Evolutionary conservation across 192 early-diverging fungal species (phyloP).

Genomic region (Backusella morwellensis): DNA sequence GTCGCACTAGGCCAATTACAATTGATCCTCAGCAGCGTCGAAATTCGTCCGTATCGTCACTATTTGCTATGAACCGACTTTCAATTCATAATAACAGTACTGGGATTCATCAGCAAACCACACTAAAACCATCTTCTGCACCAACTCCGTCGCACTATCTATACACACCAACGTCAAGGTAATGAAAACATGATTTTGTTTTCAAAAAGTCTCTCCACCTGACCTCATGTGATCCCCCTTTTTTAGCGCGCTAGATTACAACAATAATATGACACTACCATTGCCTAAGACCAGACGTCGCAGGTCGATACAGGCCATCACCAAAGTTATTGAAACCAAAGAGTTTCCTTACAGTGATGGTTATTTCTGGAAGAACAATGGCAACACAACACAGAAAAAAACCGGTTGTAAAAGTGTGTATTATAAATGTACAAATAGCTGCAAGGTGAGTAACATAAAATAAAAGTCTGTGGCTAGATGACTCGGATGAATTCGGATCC

Average conservation of each 20-base stretch:
- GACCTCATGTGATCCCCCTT: neutral
- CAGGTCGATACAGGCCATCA: constrained; percentile 58
- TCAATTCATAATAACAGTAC: neutral
- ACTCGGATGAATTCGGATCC: constrained; percentile 5
- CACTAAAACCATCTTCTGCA: neutral
- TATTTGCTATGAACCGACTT: constrained; percentile 1
- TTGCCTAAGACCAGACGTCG: constrained; percentile 42
- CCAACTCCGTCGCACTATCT: neutral
- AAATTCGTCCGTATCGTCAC: neutral
- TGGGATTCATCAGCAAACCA: neutral
- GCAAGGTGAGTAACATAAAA: constrained; percentile 33
- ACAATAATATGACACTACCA: constrained; percentile 4
- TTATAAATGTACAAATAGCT: constrained; percentile 61
- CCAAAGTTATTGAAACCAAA: constrained; percentile 55
- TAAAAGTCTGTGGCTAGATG: constrained; percentile 13
- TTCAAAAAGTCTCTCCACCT: neutral
- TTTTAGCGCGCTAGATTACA: neutral
- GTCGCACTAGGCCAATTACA: neutral
- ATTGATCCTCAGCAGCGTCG: constrained; percentile 2
- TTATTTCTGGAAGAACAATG: constrained; percentile 60
- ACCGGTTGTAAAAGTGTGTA: constrained; percentile 58
- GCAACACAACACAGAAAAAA: constrained; percentile 56
- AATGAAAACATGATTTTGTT: neutral
- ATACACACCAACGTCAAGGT: neutral
- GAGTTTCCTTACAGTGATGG: constrained; percentile 45